Conservation (phyloP, 805 yeast genomes). For the Kodamaea restingae region DNA sequence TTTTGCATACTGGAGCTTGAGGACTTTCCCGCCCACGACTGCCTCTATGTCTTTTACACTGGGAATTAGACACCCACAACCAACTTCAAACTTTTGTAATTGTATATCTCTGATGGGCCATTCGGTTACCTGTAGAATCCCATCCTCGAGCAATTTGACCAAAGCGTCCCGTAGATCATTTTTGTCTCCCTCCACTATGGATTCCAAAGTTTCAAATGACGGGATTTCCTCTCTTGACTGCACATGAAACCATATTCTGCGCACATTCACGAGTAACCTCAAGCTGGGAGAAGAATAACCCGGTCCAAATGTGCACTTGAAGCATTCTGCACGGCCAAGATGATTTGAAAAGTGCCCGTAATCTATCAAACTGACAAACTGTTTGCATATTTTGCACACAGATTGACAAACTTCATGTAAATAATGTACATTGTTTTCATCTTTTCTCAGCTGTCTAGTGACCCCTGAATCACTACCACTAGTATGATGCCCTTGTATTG, state of each 20-base stretch:
- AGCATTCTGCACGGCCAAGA: neutral
- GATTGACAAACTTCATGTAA: neutral
- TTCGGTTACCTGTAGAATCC: constrained; percentile 1
- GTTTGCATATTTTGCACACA: neutral
- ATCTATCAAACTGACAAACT: neutral
- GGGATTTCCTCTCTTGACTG: neutral
- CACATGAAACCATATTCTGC: neutral
- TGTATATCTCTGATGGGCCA: neutral
- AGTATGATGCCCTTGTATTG: neutral
- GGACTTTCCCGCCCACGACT: neutral
- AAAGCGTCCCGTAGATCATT: neutral
- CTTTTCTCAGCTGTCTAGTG: too few species aligned
- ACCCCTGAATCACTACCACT: too few species aligned
- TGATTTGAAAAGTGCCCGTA: neutral
- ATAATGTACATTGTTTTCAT: neutral
- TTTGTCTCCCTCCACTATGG: neutral
- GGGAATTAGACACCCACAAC: neutral
- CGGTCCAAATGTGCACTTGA: neutral
- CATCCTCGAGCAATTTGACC: neutral
- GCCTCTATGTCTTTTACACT: neutral
- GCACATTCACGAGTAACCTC: neutral
- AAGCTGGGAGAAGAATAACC: neutral
- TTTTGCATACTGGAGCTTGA: neutral
- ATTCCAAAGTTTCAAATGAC: neutral
- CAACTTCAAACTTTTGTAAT: neutral